Base-by-base conservation (phyloP, 441 rosid species). In the California macrophylla region DNA sequence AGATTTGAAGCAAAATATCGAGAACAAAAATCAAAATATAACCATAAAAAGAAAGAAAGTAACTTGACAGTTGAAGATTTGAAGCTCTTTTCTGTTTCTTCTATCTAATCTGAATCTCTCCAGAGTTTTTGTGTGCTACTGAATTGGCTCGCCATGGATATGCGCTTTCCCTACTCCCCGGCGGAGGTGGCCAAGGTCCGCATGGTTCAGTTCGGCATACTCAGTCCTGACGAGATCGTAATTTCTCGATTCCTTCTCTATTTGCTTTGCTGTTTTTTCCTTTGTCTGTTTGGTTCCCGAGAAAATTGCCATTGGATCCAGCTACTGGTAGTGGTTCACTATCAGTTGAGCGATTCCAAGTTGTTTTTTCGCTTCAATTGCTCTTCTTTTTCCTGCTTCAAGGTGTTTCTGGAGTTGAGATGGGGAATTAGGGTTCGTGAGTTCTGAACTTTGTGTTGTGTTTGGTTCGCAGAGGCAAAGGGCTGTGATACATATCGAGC, bases 141-240 rank as follows among this genome's bases (percentile, higher is more conserved):
- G 5, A 67, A 24, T 38, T 34, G 73, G 67, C 58, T 20, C 75
- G 76, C 73, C 79, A 95, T 95, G 99, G 99, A 95, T 84, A 78
- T 81, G 65, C 83, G 98, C 10, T 92, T 91, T 54, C 89, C 96
- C 0, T 89, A 71, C 80, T 92, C 97, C 4, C 99, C 99, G 66
- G 98, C 98, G 69, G 99, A 92, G 83, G 97, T 92, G 18, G 88
- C 99, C 56, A 95, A 87, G 74, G 98, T 92, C 85, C 96, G 91
- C 47, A 47, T 74, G 76, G 87, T 84, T 67, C 92, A 85, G 81
- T 87, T 87, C 77, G 87, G 92, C 83, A 84, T 85, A 61, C 79
- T 87, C 81, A 85, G 92, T 76, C 92, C 92, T 40, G 89, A 84
- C 15, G 89, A 87, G 79, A 87, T 85, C 32, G 92, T 85, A 86